These are phyloP conservation scores for Kernera saxatilis DNA, from an alignment of 345 rosid species.

Conservation along the genomic window DNA sequence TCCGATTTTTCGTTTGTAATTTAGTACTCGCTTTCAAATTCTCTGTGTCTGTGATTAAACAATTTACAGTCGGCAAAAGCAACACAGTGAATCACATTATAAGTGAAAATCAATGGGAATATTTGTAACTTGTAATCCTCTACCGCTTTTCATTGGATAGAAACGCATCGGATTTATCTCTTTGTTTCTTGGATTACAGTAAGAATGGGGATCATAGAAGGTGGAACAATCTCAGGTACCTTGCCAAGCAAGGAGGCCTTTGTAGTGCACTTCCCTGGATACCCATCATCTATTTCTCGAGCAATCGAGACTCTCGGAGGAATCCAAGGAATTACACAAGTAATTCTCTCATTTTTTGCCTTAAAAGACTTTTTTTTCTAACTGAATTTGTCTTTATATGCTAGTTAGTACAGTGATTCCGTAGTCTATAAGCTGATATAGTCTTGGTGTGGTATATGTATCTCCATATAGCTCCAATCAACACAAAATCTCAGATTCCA, in stretches of 20 bases:
- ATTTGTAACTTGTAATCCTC: background rate
- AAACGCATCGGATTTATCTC: background rate
- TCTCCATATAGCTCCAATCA: background rate
- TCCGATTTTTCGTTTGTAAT: rapidly evolving
- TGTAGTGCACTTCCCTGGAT: slow-evolving; percentile 78
- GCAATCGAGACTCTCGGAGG: slow-evolving; percentile 86
- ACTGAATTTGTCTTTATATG: background rate
- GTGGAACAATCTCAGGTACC: slow-evolving; percentile 59
- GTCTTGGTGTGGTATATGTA: background rate
- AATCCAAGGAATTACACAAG: slow-evolving; percentile 55
- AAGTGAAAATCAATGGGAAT: background rate
- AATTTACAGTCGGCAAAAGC: background rate
- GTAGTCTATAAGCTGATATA: background rate
- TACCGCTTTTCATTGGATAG: background rate
- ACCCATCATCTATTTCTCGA: slow-evolving; percentile 66
- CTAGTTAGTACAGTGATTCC: background rate
- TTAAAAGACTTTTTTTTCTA: background rate
- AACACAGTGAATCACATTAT: background rate
- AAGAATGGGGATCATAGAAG: slow-evolving; percentile 62
- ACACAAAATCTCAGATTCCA: background rate
- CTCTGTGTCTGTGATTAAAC: background rate
- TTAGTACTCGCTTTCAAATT: background rate
- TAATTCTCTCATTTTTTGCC: background rate
- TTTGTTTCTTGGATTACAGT: slow-evolving; percentile 1
- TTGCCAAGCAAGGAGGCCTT: slow-evolving; percentile 59